phyloP scores from a whole-genome alignment of 2,329 filamentous ascomycete species.

The Orbilia oligospora region DNA sequence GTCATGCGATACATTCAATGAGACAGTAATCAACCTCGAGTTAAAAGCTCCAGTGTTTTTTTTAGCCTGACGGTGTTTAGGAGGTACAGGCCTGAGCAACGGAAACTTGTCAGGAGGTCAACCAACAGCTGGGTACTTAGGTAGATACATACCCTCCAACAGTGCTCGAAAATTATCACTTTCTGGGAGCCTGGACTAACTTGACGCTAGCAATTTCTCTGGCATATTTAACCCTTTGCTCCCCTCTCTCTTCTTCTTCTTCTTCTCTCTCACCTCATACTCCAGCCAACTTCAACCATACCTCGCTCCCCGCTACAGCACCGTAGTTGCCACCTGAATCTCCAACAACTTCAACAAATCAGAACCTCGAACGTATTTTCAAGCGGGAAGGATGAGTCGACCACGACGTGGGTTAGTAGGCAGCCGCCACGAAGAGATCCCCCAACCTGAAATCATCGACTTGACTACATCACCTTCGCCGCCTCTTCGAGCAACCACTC shows the following conservation, averaged over 20 bases:
- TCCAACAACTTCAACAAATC: constrained; percentile 12
- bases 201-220: background rate
- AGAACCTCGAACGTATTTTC: constrained; percentile 6
- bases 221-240: constrained; percentile 11
- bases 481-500: constrained; percentile 39
- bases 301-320: constrained; percentile 24
- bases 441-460: constrained; percentile 47
- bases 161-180: constrained; percentile 13
- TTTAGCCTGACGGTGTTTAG: background rate
- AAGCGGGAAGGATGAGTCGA: constrained; percentile 29
- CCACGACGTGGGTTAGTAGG: constrained; percentile 25
- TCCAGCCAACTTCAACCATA: constrained; percentile 13
- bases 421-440: constrained; percentile 24
- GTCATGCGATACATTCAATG: constrained; percentile 17
- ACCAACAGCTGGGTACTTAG: constrained; percentile 3
- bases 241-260: background rate
- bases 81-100: constrained; percentile 8
- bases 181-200: background rate
- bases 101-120: constrained; percentile 26
- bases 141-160: constrained; percentile 2
- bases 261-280: background rate
- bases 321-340: constrained; percentile 30
- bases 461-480: constrained; percentile 48
- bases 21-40: constrained; percentile 8
- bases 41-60: background rate